Base-by-base conservation (phyloP, 75 land plant species). In the Isoetes taiwanensis region DNA sequence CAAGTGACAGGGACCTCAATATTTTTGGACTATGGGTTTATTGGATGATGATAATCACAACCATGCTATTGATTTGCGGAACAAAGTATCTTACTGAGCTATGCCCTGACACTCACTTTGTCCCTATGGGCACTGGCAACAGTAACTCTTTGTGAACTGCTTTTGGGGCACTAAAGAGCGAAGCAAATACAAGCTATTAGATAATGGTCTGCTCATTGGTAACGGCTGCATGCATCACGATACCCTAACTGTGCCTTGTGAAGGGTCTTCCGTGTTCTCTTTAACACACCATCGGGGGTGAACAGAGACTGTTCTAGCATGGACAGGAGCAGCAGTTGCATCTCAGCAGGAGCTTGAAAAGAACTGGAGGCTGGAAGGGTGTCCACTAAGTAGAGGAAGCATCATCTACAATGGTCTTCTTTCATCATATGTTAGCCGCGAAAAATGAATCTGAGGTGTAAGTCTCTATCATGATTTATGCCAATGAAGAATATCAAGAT, bases 281-380 rank as follows among this genome's bases (percentile, higher is more conserved):
- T 66, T 17, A 23, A 56, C 27, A 63, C 53, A 20, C 21, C 43
- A 43, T 29, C 26, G 25, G 72, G 72, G 17, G 72, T 63, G 16
- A 59, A 69, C 48, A n/a, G 67, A 69, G 25, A 63, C 59, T 43
- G 67, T 55, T 28, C 2, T 69, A 16, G 72, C 72, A 5, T 69
- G 72, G 72, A 63, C 72, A 24, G 35, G 72, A 53, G 72, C 72
- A 29, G 66, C 72, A 2, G 50, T 63, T 8, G 72, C 72, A 33
- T 54, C 66, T 12, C 14, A 25, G 8, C 31, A 63, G 31, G 72
- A 69, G 30, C 67, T 69, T 5, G 31, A 21, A 10, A 34, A 53
- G 29, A n/a, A n/a, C n/a, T 40, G 67, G 52, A 27, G 72, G 72
- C 37, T 69, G 66, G 72, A 43, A 28, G 26, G 59, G n/a, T n/a